phyloP scores from a whole-genome alignment of 345 rosid genomes.

The Carallia brachiata region DNA sequence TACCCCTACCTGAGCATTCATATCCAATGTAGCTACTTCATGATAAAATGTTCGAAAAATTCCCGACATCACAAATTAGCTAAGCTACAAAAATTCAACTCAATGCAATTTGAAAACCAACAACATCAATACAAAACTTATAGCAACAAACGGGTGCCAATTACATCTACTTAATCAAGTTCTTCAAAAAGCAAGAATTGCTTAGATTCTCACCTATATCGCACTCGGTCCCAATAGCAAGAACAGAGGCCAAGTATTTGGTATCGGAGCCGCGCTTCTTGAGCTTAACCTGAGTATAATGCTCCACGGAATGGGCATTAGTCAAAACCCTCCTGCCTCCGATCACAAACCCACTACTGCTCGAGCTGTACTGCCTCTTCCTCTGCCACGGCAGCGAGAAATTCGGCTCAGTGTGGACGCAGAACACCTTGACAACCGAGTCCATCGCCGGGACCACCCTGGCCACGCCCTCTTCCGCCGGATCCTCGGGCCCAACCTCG shows the following conservation, averaged over 20 bases:
- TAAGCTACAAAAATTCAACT: no score
- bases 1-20: no score
- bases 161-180: no score
- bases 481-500: constrained; percentile 6
- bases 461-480: constrained; percentile 50
- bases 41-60: no score
- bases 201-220: constrained; percentile 60
- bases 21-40: no score
- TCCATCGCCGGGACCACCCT: constrained; percentile 88
- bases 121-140: no score
- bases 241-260: constrained; percentile 84
- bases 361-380: constrained; percentile 88
- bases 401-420: constrained; percentile 94
- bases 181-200: background rate
- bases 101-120: no score
- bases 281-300: constrained; percentile 88
- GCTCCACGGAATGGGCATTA: constrained; percentile 95
- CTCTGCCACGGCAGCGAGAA: constrained; percentile 94
- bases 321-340: constrained; percentile 82
- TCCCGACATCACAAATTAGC: no score
- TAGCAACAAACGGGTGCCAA: no score
- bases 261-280: constrained; percentile 95
- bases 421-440: constrained; percentile 89
- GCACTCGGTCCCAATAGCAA: constrained; percentile 91
- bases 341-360: constrained; percentile 80